phyloP scores from a whole-genome alignment of 805 yeast species.

The Henningerozyma blattae region DNA sequence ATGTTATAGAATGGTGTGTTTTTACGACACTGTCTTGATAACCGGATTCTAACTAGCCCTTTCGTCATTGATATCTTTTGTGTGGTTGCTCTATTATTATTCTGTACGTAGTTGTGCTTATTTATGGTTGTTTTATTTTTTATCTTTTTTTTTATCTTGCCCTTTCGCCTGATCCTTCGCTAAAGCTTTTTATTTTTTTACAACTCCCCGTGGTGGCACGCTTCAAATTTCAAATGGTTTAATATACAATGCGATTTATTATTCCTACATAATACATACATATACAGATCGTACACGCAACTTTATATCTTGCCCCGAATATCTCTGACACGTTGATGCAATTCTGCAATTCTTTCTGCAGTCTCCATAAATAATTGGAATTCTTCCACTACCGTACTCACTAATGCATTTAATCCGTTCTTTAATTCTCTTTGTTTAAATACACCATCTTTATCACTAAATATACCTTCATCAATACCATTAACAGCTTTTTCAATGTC shows the following conservation, averaged over 20 bases:
- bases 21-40: conserved; percentile 87
- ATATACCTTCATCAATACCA: conserved; percentile 42
- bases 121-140: too few relatives aligned
- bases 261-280: too few relatives aligned
- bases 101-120: too few relatives aligned
- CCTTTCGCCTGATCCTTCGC: too few relatives aligned
- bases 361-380: conserved; percentile 62
- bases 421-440: conserved; percentile 7
- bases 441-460: conserved; percentile 12
- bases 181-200: too few relatives aligned
- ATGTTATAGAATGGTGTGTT: conserved; percentile 84
- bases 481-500: conserved; percentile 53
- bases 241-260: too few relatives aligned
- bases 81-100: too few relatives aligned
- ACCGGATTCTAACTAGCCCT: conserved; percentile 73
- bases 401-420: conserved; percentile 35
- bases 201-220: too few relatives aligned
- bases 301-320: too few relatives aligned
- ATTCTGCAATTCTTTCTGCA: conserved; percentile 60
- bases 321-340: conserved; percentile 43
- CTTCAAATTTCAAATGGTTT: too few relatives aligned
- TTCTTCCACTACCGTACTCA: conserved; percentile 54
- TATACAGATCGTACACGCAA: too few relatives aligned
- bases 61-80: conserved; percentile 24
- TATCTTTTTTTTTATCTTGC: too few relatives aligned